Percentiles rank a stretch among this genome's conserved stretches.
Evolutionary conservation across 1,284 basidiomycete species (phyloP).

Genomic region (Melampsora americana): DNA sequence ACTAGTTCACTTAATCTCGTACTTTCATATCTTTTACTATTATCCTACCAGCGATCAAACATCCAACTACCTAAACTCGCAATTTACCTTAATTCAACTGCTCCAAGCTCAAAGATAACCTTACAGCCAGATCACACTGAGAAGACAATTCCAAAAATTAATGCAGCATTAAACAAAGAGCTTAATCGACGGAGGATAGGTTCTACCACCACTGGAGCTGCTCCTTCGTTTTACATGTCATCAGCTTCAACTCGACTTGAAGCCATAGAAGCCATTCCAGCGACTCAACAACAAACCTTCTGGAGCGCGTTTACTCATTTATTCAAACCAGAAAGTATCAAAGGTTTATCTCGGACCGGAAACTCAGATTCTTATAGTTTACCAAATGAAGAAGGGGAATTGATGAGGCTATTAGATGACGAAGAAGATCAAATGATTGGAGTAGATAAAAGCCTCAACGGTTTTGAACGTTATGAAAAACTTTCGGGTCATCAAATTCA

Average conservation of each 20-base stretch:
- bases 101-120: not conserved
- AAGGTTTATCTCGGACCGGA: not conserved
- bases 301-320: not conserved
- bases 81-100: slow-evolving; percentile 24
- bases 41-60: slow-evolving; percentile 14
- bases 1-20: slow-evolving; percentile 28
- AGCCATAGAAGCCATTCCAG: slow-evolving; percentile 35
- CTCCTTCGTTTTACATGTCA: not conserved
- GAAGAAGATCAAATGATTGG: slow-evolving; percentile 21
- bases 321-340: slow-evolving; percentile 15
- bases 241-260: slow-evolving; percentile 26
- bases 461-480: slow-evolving; percentile 31
- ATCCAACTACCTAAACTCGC: slow-evolving; percentile 22
- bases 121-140: slow-evolving; percentile 6
- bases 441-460: slow-evolving; percentile 5
- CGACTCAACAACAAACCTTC: slow-evolving; percentile 24
- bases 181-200: slow-evolving; percentile 35
- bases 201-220: slow-evolving; percentile 2
- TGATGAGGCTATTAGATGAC: slow-evolving; percentile 24
- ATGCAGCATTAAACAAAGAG: slow-evolving; percentile 22
- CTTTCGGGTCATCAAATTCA: slow-evolving; percentile 22
- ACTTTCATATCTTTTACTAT: slow-evolving; percentile 28
- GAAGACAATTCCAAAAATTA: slow-evolving; percentile 24
- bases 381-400: slow-evolving; percentile 33
- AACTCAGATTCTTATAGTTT: slow-evolving; percentile 6